Percentiles rank a stretch among this genome's conserved stretches.
Conservation (phyloP, 305 asterid species). For the Fraxinus paxiana region DNA sequence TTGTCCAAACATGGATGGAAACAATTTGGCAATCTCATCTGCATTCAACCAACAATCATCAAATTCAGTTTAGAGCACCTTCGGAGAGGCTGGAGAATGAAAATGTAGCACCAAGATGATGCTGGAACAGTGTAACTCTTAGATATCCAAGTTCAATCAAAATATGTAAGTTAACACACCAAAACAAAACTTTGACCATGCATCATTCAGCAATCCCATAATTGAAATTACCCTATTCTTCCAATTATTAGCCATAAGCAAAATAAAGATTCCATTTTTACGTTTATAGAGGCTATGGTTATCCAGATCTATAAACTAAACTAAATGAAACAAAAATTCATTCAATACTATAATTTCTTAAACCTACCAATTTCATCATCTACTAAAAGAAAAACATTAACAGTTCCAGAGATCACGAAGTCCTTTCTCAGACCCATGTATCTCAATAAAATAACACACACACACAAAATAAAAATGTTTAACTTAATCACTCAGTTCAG, state of each 20-base stretch:
- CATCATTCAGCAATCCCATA: not conserved
- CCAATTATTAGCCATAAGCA: not conserved
- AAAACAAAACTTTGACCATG: not conserved
- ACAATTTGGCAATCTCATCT: slow-evolving; percentile 92
- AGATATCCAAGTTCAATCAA: not conserved
- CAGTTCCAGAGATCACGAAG: not conserved
- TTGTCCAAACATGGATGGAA: slow-evolving; percentile 79
- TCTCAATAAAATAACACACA: not conserved
- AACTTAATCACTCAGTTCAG: not conserved
- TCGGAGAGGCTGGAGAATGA: not conserved
- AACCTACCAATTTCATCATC: not conserved
- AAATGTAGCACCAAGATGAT: not conserved
- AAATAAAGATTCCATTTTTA: not conserved
- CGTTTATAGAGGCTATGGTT: not conserved
- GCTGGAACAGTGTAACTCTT: not conserved
- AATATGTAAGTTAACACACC: not conserved
- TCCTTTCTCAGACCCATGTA: not conserved
- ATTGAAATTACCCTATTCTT: not conserved
- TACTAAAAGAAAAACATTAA: not conserved
- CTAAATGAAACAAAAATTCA: not conserved
- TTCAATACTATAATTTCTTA: not conserved
- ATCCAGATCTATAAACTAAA: slow-evolving; percentile 2
- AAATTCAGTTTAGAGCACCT: slow-evolving; percentile 1
- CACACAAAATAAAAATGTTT: not conserved
- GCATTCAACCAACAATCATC: slow-evolving; percentile 31